phyloP scores from a whole-genome alignment of 2,329 filamentous ascomycete genomes.

The Tolypocladium pustulatum region DNA sequence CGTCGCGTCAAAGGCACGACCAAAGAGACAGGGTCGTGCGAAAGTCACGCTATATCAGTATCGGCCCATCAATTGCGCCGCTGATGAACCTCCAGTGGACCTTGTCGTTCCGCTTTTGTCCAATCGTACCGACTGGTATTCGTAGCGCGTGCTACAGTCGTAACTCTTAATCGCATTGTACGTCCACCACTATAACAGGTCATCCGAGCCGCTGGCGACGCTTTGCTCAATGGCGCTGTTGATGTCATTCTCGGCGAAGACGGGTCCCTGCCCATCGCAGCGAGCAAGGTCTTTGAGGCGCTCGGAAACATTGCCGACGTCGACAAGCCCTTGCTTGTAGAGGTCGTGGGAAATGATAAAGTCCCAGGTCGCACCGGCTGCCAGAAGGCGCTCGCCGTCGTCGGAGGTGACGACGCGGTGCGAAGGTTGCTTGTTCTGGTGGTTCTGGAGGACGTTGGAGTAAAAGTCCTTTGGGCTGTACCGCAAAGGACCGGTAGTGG shows the following conservation, averaged over 20 bases:
- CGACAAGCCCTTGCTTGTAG: constrained; percentile 66
- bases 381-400: constrained; percentile 59
- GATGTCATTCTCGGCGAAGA: constrained; percentile 72
- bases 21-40: neutral
- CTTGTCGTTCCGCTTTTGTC: neutral
- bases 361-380: constrained; percentile 78
- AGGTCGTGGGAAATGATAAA: constrained; percentile 72
- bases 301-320: constrained; percentile 73
- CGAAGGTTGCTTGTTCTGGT: constrained; percentile 51
- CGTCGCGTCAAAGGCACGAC: neutral
- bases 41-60: neutral
- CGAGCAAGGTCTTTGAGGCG: constrained; percentile 62
- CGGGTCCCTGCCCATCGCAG: constrained; percentile 81
- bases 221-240: constrained; percentile 67
- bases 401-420: constrained; percentile 59
- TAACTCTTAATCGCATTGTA: neutral
- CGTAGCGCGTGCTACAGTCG: neutral
- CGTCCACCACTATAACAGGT: constrained; percentile 36
- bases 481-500: constrained; percentile 55
- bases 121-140: neutral
- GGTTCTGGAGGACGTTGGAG: constrained; percentile 48
- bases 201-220: constrained; percentile 66
- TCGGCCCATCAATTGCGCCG: no score
- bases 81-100: neutral
- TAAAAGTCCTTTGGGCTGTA: constrained; percentile 67